Percentiles rank a stretch among this genome's conserved stretches.
Evolutionary conservation across 768 basidiomycete genomes (phyloP).

Genomic region (Lentinula lateritia): DNA sequence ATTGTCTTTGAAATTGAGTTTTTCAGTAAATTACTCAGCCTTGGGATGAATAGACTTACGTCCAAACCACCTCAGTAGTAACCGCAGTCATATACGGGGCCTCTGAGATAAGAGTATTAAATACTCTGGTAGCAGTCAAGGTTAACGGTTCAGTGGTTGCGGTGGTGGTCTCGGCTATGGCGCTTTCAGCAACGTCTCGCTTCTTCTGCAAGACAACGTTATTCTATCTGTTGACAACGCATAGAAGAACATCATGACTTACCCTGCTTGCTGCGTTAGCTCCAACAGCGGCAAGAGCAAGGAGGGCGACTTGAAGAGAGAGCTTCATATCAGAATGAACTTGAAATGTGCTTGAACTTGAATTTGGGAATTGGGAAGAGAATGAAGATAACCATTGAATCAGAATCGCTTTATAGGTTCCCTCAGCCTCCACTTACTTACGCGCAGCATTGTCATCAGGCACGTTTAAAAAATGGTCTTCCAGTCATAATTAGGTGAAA

Average conservation of each 20-base stretch:
- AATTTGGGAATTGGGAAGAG: conserved; percentile 5
- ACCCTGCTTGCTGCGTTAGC: conserved; percentile 6
- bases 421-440: neutral
- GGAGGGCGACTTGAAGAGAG: neutral
- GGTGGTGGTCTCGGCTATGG: neutral
- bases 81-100: conserved; percentile 22
- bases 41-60: conserved; percentile 16
- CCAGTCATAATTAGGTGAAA: neutral
- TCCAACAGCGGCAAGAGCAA: conserved; percentile 7
- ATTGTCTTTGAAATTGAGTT: neutral
- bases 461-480: neutral
- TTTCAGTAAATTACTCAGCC: neutral
- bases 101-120: conserved; percentile 18
- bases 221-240: conserved; percentile 8
- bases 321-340: neutral
- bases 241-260: conserved; percentile 22
- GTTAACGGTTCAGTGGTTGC: conserved; percentile 7
- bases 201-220: conserved; percentile 17
- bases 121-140: conserved; percentile 20
- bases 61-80: conserved; percentile 26
- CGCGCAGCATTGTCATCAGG: neutral
- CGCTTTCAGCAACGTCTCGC: conserved; percentile 4
- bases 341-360: neutral
- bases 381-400: conserved; percentile 3
- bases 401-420: neutral